Base-by-base conservation (phyloP, 441 rosid genomes). In the Melastoma candidum region DNA sequence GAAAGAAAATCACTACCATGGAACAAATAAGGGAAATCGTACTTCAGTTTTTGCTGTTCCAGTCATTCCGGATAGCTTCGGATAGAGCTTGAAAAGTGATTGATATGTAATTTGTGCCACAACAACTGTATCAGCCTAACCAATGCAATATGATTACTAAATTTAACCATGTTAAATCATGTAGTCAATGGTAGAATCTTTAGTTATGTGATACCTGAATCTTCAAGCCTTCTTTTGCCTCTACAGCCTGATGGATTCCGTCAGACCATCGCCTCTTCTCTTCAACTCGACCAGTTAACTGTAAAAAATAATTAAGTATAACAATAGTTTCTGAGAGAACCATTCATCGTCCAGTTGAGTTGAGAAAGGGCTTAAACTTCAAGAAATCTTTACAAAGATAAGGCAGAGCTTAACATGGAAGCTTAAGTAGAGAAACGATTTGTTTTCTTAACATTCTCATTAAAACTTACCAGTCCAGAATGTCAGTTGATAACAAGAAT, bases 31-130 rank as follows among this genome's bases (percentile, higher is more conserved):
- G 39, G 53, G 48, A 48, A 51, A 53, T 48, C 82, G 47, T 79
- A 92, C 96, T 75, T 92, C 98, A 53, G 98, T 92, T 79, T 92
- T 92, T 70, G 98, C 98, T 41, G 98, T 92, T 65, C 98, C 98
- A 44, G 98, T 92, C 98, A 92, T 92, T 66, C 98, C 98, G 2
- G 96, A 85, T 54, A 92, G 79, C 85, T 92, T 87, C 17, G 98
- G 98, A 51, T 87, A 92, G 63, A 87, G 96, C 77, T 92, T 92
- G 70, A 92, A 92, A 71, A 92, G 79, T 9, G 98, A 92, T 69
- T 92, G 98, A 61, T 92, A 92, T 22, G 98, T 92, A 59, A 92
- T 92, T 83, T 92, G 98, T 41, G 98, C 98, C 66, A 87, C 96
- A 56, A 87, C 94, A 69, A 92, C 82, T 43, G 98, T 81, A 77